Base-by-base conservation (phyloP, 148 eudicot species). In the Diospyros kaki region DNA sequence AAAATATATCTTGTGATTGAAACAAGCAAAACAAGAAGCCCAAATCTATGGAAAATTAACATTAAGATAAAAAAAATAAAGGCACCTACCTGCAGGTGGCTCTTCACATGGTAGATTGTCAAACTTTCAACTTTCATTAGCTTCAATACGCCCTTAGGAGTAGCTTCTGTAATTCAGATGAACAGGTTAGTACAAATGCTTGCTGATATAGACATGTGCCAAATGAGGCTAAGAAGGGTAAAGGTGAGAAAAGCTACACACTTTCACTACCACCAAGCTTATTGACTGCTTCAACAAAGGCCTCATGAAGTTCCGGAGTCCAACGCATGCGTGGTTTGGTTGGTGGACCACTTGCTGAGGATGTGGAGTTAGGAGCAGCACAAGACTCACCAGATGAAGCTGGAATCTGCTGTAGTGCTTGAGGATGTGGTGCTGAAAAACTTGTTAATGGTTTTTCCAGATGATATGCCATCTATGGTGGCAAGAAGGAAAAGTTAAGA, bases 221-320 rank as follows among this genome's bases (percentile, higher is more conserved):
- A 9, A 48, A 64, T 50, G 53, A 2, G 44, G 64, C 4, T 1
- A 69, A 64, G 44, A 64, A 66, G 40, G n/a, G 53, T 14, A 53
- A 15, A 68, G 11, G 59, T 53, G 66, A 74, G 39, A 40, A 48
- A 38, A 40, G 60, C 4, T 41, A 77, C 83, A 68, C 84, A 91
- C 93, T 86, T 91, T 91, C 90, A 77, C 93, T 77, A 66, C 98
- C 98, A 76, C 98, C 98, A 69, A 94, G 97, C 86, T 87, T 94
- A 78, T 76, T 81, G 80, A 94, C 98, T 69, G 98, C 93, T 76
- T 87, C 96, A 71, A 94, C 94, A 82, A 94, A 94, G 64, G 96
- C 89, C 66, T 92, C 96, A 75, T 94, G 97, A 77, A 94, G 91
- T 83, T 94, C 98, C 12, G 97, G 98, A 9, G 97, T 92, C 98